Evolutionary conservation across 2,329 filamentous ascomycete species (phyloP), one percentile per base, ranked within the genome.

Genomic region (Allantophomopsis lycopodina): DNA sequence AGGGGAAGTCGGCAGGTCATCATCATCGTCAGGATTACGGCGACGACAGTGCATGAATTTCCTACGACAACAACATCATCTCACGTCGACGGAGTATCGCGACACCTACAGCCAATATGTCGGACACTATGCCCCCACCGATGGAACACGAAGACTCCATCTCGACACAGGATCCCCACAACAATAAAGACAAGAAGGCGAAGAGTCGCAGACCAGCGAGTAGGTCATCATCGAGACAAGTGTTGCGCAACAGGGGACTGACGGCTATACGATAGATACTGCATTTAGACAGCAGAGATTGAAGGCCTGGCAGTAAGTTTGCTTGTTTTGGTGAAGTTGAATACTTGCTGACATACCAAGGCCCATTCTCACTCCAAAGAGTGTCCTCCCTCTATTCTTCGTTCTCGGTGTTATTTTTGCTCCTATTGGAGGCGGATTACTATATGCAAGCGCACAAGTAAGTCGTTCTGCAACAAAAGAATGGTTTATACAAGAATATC

Each of bases 271-370:
- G 38, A 41, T 55, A 94, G 86, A 96, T 65, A 96, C 89, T 43
- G 91, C 91, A 10, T 98, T 96, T 59, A 76, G 91, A 53, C 91
- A 98, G 60, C 91, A 98, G 63, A 79, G 91, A 57, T 65, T 98
- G 61, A 95, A 96, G 65, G 91, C 91, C 66, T 98, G 91, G 91
- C 91, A 98, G 82, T 93, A 69, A 63, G 86, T 49, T 40, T 40
- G 28, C 40, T 16, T 32, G 15, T 31, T 40, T 37, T 33, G 30
- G 37, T 38, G 38, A 32, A 30, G 33, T 28, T 18, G 37, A 37
- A 30, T 20, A 30, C 20, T 20, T 44, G 46, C 45, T 56, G 43
- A 53, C 45, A 43, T 20, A 37, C 21, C 14, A 11, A 91, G 85
- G 64, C 89, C 89, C 31, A 95, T 96, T 55, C 69, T 95, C 38